phyloP scores from a whole-genome alignment of 2,329 filamentous ascomycete species.

The Hyphodiscus sp. region DNA sequence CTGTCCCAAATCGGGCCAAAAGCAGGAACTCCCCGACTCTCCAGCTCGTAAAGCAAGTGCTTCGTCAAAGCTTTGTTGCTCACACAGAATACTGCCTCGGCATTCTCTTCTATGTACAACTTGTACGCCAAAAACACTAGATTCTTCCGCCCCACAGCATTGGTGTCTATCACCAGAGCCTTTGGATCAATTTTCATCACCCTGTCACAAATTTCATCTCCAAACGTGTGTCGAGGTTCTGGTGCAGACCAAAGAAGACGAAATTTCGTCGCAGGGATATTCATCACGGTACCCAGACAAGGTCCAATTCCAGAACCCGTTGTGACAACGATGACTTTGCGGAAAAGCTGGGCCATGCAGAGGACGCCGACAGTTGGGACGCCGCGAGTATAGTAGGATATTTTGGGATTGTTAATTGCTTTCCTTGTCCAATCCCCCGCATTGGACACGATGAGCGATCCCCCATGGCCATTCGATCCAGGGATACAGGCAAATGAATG shows the following conservation, averaged over 20 bases:
- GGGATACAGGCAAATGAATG: conserved; percentile 55
- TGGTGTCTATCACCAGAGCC: conserved; percentile 32
- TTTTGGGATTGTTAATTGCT: conserved; percentile 44
- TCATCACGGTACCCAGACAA: conserved; percentile 29
- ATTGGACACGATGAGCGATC: conserved; percentile 48
- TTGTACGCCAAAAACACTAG: conserved; percentile 30
- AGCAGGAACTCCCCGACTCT: conserved; percentile 31
- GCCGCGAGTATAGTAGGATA: conserved; percentile 46
- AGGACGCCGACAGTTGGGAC: conserved; percentile 36
- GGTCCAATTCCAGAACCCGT: conserved; percentile 36
- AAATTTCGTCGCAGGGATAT: conserved; percentile 23
- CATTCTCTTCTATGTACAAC: conserved; percentile 26
- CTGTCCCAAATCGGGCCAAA: conserved; percentile 34
- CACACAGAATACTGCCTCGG: conserved; percentile 34
- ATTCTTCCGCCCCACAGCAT: conserved; percentile 28
- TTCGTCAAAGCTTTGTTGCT: conserved; percentile 32
- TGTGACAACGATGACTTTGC: conserved; percentile 32
- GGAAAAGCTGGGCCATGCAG: conserved; percentile 31
- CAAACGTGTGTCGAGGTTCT: conserved; percentile 31
- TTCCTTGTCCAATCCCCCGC: conserved; percentile 53
- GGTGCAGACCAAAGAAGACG: conserved; percentile 33
- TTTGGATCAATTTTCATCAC: conserved; percentile 30
- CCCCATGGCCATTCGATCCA: conserved; percentile 37
- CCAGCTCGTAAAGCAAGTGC: conserved; percentile 34
- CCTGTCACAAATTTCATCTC: conserved; percentile 27